These are phyloP conservation scores for Pholiota molesta DNA, from an alignment of 768 basidiomycete genomes.

Conservation along the genomic window DNA sequence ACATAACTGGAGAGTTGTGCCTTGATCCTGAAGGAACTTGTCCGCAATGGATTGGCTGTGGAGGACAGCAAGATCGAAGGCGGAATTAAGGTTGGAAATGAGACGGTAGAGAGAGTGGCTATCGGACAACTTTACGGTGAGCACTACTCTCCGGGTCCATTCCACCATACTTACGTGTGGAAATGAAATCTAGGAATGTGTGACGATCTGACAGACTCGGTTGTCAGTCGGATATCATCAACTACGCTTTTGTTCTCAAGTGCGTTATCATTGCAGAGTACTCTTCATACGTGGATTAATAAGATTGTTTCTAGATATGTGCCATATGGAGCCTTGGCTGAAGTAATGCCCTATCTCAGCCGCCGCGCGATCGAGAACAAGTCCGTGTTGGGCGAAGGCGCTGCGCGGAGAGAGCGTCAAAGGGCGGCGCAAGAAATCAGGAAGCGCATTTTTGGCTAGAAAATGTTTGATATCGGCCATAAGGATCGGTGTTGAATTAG, in stretches of 20 bases:
- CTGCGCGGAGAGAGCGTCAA: conserved; percentile 62
- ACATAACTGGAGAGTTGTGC: conserved; percentile 77
- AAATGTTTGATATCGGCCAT: neutral
- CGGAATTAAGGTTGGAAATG: conserved; percentile 44
- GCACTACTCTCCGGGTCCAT: conserved; percentile 18
- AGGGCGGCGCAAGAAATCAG: conserved; percentile 58
- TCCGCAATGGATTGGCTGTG: conserved; percentile 48
- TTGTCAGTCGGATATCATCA: conserved; percentile 57
- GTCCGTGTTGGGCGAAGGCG: conserved; percentile 75
- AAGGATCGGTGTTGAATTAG: too few relatives aligned
- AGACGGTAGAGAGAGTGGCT: conserved; percentile 65
- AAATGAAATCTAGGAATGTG: conserved; percentile 67
- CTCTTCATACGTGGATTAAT: neutral
- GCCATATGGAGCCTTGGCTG: conserved; percentile 73
- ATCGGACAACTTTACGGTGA: conserved; percentile 86
- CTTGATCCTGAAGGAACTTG: conserved; percentile 63
- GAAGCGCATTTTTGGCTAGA: conserved; percentile 36
- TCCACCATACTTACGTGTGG: neutral
- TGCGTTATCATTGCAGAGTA: conserved; percentile 30
- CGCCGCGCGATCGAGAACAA: conserved; percentile 94
- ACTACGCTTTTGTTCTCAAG: conserved; percentile 76
- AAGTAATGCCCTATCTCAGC: conserved; percentile 91
- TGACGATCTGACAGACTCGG: conserved; percentile 74
- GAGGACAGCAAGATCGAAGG: conserved; percentile 18
- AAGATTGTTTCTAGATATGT: conserved; percentile 48